Conservation (phyloP, 2,329 filamentous ascomycete genomes). For the Pseudogymnoascus sp. region DNA sequence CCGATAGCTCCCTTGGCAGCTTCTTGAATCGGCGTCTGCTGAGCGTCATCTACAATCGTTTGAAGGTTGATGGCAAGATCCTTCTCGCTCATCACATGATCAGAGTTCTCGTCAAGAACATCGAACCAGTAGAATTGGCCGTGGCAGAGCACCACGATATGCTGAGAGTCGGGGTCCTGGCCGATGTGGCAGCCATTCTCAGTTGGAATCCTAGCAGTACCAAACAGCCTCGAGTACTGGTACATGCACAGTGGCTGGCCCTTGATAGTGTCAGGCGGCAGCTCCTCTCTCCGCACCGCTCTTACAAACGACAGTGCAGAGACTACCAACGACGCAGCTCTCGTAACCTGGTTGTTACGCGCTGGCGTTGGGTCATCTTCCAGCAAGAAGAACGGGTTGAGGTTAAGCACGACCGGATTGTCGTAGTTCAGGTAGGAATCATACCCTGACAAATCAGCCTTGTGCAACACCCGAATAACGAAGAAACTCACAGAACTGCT, state of each 20-base stretch:
- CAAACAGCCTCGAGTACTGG: conserved; percentile 91
- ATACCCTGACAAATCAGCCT: conserved; percentile 60
- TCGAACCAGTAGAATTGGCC: conserved; percentile 99
- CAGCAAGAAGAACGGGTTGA: conserved; percentile 95
- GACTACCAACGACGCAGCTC: conserved; percentile 83
- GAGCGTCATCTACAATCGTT: conserved; percentile 85
- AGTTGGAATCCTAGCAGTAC: conserved; percentile 88
- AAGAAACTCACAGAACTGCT: conserved; percentile 80
- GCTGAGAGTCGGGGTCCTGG: conserved; percentile 86
- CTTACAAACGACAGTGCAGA: conserved; percentile 89
- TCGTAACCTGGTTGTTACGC: conserved; percentile 91
- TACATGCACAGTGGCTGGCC: conserved; percentile 93
- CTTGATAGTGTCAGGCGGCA: conserved; percentile 79
- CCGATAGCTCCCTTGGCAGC: conserved; percentile 92
- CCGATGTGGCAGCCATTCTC: conserved; percentile 93
- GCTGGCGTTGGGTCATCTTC: conserved; percentile 97
- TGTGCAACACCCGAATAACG: no score
- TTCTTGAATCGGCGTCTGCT: conserved; percentile 82
- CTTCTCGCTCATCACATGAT: conserved; percentile 94
- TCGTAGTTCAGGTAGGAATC: conserved; percentile 98
- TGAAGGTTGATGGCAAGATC: conserved; percentile 87
- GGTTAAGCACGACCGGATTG: conserved; percentile 91
- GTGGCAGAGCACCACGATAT: conserved; percentile 86
- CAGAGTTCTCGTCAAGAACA: conserved; percentile 86
- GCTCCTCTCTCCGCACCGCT: conserved; percentile 84